A percentile compares a stretch with the other conserved stretches of the same genome.
Conservation (phyloP, 2,329 filamentous ascomycete species). For the Claviceps pusilla region DNA sequence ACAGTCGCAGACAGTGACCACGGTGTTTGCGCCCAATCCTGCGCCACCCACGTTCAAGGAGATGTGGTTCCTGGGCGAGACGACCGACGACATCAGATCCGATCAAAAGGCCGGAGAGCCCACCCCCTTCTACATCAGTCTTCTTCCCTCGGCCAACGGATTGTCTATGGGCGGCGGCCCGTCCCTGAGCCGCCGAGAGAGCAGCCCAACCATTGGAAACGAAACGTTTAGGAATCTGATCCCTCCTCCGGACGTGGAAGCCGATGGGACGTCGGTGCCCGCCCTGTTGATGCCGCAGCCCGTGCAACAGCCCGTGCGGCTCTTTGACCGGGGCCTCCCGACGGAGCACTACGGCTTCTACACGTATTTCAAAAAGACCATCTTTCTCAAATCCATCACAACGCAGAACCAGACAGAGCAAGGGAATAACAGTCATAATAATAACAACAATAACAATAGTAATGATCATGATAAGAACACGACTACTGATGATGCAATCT, state of each 20-base stretch:
- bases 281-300: slow-evolving; percentile 59
- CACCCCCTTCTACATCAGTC: slow-evolving; percentile 76
- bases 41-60: slow-evolving; percentile 49
- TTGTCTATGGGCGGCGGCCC: slow-evolving; percentile 11
- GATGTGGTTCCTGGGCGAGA: slow-evolving; percentile 69
- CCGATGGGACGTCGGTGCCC: slow-evolving; percentile 57
- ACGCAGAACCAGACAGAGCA: slow-evolving; percentile 30
- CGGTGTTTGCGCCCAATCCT: slow-evolving; percentile 35
- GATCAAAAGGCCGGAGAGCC: slow-evolving; percentile 64
- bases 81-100: slow-evolving; percentile 57
- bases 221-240: slow-evolving; percentile 30
- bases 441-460: no score
- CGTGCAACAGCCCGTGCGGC: slow-evolving; percentile 60
- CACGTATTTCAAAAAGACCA: slow-evolving; percentile 74
- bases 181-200: slow-evolving; percentile 12
- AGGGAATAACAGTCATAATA: no score
- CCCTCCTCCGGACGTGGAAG: slow-evolving; percentile 45
- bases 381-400: slow-evolving; percentile 55
- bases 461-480: background rate
- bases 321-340: slow-evolving; percentile 67
- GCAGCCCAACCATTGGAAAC: slow-evolving; percentile 9
- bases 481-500: slow-evolving; percentile 15
- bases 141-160: slow-evolving; percentile 33
- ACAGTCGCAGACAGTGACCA: background rate
- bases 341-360: slow-evolving; percentile 93